phyloP scores from a whole-genome alignment of 805 yeast genomes.

The Torulaspora maleeae region DNA sequence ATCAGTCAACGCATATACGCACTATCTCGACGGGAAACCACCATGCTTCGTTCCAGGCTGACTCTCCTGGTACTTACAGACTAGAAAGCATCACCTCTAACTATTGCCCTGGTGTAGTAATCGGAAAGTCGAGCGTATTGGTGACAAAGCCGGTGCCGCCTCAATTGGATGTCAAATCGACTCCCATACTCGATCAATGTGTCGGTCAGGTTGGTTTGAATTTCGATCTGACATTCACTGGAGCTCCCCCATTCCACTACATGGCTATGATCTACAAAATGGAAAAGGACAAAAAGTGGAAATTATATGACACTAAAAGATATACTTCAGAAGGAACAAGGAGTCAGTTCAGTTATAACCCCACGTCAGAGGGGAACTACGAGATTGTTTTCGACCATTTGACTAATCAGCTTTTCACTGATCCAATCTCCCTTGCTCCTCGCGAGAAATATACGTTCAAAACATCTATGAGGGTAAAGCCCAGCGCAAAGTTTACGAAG shows the following conservation, averaged over 20 bases:
- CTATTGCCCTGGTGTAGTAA: constrained; percentile 62
- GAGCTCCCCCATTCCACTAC: constrained; percentile 78
- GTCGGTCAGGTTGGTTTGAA: constrained; percentile 86
- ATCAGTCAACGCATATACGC: constrained; percentile 18
- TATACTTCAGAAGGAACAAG: constrained; percentile 42
- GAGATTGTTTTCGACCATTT: constrained; percentile 63
- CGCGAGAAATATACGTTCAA: constrained; percentile 48
- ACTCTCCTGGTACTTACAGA: constrained; percentile 62
- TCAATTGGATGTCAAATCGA: constrained; percentile 38
- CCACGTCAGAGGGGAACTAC: constrained; percentile 76
- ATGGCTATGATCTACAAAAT: constrained; percentile 56
- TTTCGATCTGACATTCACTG: constrained; percentile 63
- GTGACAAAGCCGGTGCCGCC: constrained; percentile 60
- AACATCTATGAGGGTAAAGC: constrained; percentile 68
- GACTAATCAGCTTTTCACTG: constrained; percentile 58
- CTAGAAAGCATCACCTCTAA: constrained; percentile 52
- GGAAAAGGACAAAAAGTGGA: constrained; percentile 27
- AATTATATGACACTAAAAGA: constrained; percentile 36
- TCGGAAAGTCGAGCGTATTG: constrained; percentile 49
- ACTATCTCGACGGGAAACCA: constrained; percentile 29
- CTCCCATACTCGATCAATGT: constrained; percentile 73
- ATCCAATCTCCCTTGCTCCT: constrained; percentile 37
- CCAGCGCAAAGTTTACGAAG: constrained; percentile 44
- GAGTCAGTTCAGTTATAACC: constrained; percentile 62
- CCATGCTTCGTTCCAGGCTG: constrained; percentile 38